Conservation (phyloP, 306 rosid genomes). For the Sesbania bispinosa region DNA sequence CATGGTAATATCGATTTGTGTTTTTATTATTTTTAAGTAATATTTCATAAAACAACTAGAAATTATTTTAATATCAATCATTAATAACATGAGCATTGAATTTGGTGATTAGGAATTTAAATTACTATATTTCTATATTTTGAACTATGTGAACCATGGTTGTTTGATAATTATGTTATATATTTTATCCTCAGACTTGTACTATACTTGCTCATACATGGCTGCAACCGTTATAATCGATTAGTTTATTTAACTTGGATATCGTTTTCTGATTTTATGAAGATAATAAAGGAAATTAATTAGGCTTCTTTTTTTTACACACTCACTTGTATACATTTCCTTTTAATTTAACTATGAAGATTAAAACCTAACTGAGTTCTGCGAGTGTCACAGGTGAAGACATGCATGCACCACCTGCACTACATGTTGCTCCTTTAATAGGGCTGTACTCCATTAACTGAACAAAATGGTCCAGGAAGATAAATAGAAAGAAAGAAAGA, state of each 20-base stretch:
- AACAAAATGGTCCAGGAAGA: slow-evolving; percentile 30
- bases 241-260: not conserved
- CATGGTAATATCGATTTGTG: too few relatives aligned
- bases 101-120: too few relatives aligned
- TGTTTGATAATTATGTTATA: not conserved
- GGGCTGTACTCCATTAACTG: slow-evolving; percentile 39
- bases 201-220: not conserved
- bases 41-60: too few relatives aligned
- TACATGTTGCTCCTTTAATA: slow-evolving; percentile 40
- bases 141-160: too few relatives aligned
- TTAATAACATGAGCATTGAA: too few relatives aligned
- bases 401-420: slow-evolving; percentile 55
- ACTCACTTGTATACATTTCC: not conserved
- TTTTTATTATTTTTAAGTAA: too few relatives aligned
- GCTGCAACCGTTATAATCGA: not conserved
- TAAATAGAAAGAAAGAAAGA: slow-evolving; percentile 14
- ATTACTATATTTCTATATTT: too few relatives aligned
- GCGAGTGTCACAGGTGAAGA: slow-evolving; percentile 34
- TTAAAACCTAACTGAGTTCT: slow-evolving; percentile 17
- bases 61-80: too few relatives aligned
- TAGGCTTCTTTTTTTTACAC: not conserved
- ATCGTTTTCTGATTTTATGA: not conserved
- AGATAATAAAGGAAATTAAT: slow-evolving; percentile 8
- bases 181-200: not conserved
- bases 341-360: not conserved